Conservation (phyloP, 257 asterid genomes). For the Solanum chiquidenum region DNA sequence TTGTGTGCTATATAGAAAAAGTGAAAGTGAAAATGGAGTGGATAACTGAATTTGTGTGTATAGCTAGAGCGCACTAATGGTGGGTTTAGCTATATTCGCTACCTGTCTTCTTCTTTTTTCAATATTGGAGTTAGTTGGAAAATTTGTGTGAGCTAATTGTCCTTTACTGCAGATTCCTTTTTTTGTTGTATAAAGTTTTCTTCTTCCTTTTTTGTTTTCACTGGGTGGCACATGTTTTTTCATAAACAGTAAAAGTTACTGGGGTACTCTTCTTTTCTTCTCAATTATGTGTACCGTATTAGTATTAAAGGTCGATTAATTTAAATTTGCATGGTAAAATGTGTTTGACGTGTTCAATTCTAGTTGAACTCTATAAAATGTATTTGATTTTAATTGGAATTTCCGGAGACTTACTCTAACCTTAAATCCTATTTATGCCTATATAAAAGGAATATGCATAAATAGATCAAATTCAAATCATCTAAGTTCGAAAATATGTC, state of each 20-base stretch:
- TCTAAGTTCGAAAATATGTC: neutral
- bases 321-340: neutral
- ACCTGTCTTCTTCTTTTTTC: neutral
- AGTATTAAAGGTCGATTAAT: no score
- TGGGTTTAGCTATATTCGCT: neutral
- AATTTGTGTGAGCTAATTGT: neutral
- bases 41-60: neutral
- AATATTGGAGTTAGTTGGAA: neutral
- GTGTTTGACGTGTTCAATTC: neutral
- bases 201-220: neutral
- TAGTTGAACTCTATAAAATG: neutral
- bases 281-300: no score
- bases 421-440: no score
- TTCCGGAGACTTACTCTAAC: neutral
- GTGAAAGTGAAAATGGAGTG: neutral
- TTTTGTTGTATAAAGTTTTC: neutral
- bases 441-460: no score
- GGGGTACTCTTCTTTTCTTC: neutral
- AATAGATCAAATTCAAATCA: no score
- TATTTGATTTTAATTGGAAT: neutral
- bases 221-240: neutral
- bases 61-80: neutral
- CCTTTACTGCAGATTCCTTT: neutral
- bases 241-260: neutral
- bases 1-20: neutral